These are phyloP conservation scores for Casuarina equisetifolia DNA, from an alignment of 306 rosid genomes.

Conservation along the genomic window DNA sequence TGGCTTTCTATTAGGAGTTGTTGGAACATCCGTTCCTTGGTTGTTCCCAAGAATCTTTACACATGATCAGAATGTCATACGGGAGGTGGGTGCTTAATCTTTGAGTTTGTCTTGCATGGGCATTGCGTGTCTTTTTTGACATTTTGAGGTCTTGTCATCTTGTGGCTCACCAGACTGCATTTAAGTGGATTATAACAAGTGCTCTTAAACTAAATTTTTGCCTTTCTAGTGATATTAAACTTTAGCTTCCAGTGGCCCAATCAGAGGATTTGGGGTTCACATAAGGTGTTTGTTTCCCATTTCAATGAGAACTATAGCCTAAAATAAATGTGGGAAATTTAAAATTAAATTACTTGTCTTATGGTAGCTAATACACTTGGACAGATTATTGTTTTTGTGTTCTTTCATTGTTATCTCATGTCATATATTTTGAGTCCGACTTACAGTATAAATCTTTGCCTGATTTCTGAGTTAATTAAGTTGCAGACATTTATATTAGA, in stretches of 20 bases:
- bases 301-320: background rate
- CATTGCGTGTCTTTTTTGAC: background rate
- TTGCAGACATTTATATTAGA: conserved; percentile 1
- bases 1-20: conserved; percentile 60
- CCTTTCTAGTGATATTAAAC: background rate
- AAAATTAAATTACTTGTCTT: background rate
- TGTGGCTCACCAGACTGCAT: background rate
- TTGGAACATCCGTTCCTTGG: conserved; percentile 81
- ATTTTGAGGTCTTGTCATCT: background rate
- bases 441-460: background rate
- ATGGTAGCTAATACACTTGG: background rate
- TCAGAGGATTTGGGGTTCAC: background rate
- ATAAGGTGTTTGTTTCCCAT: background rate
- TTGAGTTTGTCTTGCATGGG: background rate
- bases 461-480: conserved; percentile 8
- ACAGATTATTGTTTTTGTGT: background rate
- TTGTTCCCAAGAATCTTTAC: conserved; percentile 77
- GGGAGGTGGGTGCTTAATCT: conserved; percentile 56
- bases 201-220: background rate
- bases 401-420: background rate
- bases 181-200: background rate
- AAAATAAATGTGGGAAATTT: background rate
- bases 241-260: background rate
- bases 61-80: conserved; percentile 66
- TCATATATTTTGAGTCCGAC: background rate